Evolutionary conservation across 768 basidiomycete species (phyloP), one percentile per base, ranked within the genome.

Genomic region (Melanogaster broomeanus): DNA sequence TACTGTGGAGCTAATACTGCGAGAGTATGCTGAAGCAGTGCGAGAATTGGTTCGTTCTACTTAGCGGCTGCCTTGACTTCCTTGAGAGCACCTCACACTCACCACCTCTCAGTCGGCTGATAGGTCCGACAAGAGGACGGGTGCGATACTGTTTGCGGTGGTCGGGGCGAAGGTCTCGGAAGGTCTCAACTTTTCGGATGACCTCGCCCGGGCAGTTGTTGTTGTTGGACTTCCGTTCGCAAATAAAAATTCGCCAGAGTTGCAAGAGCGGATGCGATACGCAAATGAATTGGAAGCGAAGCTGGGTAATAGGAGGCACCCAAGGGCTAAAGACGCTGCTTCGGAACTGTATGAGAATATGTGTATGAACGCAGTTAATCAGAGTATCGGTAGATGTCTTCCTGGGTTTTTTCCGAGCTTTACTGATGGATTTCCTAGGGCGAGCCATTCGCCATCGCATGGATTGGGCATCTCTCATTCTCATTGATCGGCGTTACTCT

Each of bases 161-260:
- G 87, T 98, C 24, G 95, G 95, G 16, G 96, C 94, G 24, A 98
- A 98, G 65, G 79, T 99, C n/a, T 95, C 93, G 0, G 97, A 99
- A 71, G 96, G 95, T 8, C 67, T 86, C 34, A 86, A 87, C 60
- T 88, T 88, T 61, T 79, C 84, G 18, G 88, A 93, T 64, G 79
- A 85, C 42, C 81, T 92, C 15, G 93, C 94, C 3, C 86, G 94
- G 27, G 88, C 85, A 11, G 91, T 97, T 21, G 75, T 94, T 27
- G 81, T 95, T 51, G 77, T 96, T 42, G 97, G 97, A 3, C 78
- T 99, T 4, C 96, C 96, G 0, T 99, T 93, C 67, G 87, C 96
- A 9, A 98, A 96, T 67, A 77, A 90, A 31, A 85, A 84, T n/a
- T 95, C 93, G 0, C 82, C 88, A 0, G 96, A 98, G 68, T 78